Percentiles rank a stretch among this genome's conserved stretches.
Conservation (phyloP, 208 protist genomes). For the Wallacemonas sp. region DNA sequence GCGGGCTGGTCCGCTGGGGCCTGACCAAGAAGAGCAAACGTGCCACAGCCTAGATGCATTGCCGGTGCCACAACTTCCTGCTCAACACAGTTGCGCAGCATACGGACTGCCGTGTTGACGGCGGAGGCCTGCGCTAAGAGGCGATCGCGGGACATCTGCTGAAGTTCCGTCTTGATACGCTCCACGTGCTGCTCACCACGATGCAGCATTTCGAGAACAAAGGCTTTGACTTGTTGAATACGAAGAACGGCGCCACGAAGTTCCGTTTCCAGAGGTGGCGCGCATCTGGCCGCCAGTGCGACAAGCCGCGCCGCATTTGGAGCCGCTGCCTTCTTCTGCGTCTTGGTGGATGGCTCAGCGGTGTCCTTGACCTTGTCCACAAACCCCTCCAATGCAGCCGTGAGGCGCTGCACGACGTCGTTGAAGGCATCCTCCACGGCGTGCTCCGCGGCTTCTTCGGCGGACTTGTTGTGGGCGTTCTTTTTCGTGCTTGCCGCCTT, state of each 20-base stretch:
- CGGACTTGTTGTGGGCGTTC: constrained; percentile 22
- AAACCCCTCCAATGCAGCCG: constrained; percentile 25
- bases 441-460: constrained; percentile 49
- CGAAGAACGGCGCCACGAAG: constrained; percentile 34
- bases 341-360: constrained; percentile 31
- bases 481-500: constrained; percentile 40
- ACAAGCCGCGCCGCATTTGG: constrained; percentile 26
- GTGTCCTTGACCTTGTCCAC: constrained; percentile 43
- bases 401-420: constrained; percentile 44
- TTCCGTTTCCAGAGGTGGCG: constrained; percentile 33
- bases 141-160: constrained; percentile 15
- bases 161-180: constrained; percentile 28
- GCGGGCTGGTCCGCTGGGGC: background rate
- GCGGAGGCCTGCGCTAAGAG: constrained; percentile 50
- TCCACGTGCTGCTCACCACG: constrained; percentile 45
- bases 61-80: constrained; percentile 39
- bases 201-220: constrained; percentile 38
- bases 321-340: constrained; percentile 36
- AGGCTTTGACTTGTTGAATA: constrained; percentile 36
- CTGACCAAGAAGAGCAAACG: constrained; percentile 48
- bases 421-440: constrained; percentile 56
- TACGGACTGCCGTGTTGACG: constrained; percentile 85
- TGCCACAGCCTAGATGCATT: constrained; percentile 86
- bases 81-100: constrained; percentile 77
- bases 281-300: constrained; percentile 19